These are phyloP conservation scores for Trichosporon coremiiforme DNA, from an alignment of 1,284 basidiomycete genomes.

Conservation along the genomic window DNA sequence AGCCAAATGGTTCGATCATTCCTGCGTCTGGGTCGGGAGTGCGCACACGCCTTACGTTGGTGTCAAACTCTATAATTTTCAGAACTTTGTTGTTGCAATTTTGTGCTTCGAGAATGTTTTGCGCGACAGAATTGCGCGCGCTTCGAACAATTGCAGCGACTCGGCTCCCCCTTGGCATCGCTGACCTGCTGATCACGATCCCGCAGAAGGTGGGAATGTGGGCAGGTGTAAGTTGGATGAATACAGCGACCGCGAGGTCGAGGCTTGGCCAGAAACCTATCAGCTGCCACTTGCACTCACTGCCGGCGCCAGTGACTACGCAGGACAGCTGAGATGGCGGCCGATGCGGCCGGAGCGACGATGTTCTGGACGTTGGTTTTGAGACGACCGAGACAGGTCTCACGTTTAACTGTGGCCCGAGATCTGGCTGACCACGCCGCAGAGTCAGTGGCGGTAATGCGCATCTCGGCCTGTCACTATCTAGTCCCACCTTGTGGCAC, in stretches of 20 bases:
- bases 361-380: neutral
- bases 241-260: neutral
- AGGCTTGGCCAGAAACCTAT: neutral
- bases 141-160: neutral
- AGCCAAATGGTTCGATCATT: neutral
- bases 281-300: too few relatives aligned
- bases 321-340: too few relatives aligned
- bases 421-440: neutral
- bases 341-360: too few relatives aligned
- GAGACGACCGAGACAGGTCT: neutral
- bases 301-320: too few relatives aligned
- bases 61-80: neutral
- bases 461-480: neutral
- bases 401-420: neutral
- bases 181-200: neutral
- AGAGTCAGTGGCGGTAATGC: neutral
- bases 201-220: neutral
- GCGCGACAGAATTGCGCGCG: neutral
- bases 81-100: slow-evolving; percentile 4
- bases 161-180: neutral
- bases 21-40: neutral
- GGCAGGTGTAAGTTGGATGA: neutral
- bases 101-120: neutral
- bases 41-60: neutral
- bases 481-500: neutral